Conservation (phyloP, 2,329 filamentous ascomycete species). For the Pyricularia grisea region DNA sequence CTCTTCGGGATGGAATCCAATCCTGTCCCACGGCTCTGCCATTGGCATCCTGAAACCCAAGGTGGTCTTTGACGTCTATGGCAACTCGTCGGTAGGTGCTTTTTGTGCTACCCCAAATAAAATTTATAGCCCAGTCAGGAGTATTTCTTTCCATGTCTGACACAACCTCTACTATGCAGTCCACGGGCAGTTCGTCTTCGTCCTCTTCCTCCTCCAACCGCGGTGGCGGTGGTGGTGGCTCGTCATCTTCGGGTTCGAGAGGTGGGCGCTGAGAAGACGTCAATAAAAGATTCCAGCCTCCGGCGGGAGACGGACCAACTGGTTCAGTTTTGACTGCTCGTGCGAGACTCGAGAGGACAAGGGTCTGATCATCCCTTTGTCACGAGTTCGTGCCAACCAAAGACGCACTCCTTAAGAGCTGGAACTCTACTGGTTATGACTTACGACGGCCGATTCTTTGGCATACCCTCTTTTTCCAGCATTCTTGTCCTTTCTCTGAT, state of each 20-base stretch:
- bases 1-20: conserved; percentile 13
- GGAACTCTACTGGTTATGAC: neutral
- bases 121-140: too few species aligned
- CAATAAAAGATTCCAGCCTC: neutral
- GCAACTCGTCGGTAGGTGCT: neutral
- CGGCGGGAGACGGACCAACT: neutral
- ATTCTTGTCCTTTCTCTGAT: neutral
- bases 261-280: neutral
- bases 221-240: neutral
- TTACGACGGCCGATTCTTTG: neutral
- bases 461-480: neutral
- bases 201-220: neutral
- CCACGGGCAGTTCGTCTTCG: neutral
- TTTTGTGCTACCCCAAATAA: neutral
- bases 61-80: conserved; percentile 13
- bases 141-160: neutral
- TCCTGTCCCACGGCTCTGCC: conserved; percentile 16
- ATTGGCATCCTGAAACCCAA: conserved; percentile 17
- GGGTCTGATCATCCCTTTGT: neutral
- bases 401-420: neutral
- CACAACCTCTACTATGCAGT: neutral
- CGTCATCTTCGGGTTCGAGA: neutral
- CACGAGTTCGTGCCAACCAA: neutral
- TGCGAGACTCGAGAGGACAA: neutral
- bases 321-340: too few species aligned